Conservation (phyloP, 768 basidiomycete genomes). For the Hemileccinum rubropunctum region DNA sequence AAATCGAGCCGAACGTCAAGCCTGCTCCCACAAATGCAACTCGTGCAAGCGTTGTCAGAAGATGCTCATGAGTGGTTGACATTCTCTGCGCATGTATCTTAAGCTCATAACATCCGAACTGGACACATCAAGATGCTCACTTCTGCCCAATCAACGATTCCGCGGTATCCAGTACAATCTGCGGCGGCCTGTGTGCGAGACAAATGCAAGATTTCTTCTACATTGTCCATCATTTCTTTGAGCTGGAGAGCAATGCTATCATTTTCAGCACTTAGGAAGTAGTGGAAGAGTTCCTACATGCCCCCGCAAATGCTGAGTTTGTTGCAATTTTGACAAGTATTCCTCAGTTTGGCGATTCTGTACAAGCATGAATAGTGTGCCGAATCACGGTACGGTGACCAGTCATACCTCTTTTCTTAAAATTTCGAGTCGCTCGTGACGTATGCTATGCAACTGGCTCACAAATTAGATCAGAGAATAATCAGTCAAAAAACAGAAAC, state of each 20-base stretch:
- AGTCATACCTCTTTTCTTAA: too few species aligned
- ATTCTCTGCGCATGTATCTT: background rate
- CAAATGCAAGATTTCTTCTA: background rate
- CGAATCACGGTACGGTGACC: too few species aligned
- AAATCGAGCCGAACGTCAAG: slow-evolving; percentile 24
- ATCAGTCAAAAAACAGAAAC: too few species aligned
- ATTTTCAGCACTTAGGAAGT: background rate
- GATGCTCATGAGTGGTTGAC: slow-evolving; percentile 1
- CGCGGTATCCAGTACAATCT: slow-evolving; percentile 19
- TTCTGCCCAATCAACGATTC: slow-evolving; percentile 21
- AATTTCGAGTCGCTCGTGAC: too few species aligned
- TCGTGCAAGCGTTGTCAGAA: background rate
- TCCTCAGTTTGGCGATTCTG: too few species aligned
- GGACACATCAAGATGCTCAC: background rate
- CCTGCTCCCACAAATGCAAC: slow-evolving; percentile 18
- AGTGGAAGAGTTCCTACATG: too few species aligned
- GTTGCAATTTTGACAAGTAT: too few species aligned
- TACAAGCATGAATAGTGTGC: too few species aligned
- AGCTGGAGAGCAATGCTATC: background rate
- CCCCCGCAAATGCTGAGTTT: too few species aligned
- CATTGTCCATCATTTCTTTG: background rate
- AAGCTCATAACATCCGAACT: background rate
- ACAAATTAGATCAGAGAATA: too few species aligned
- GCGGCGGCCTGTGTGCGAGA: slow-evolving; percentile 17
- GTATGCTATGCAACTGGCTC: too few species aligned